A percentile compares a stretch with the other conserved stretches of the same genome.
Conservation (phyloP, 2,329 filamentous ascomycete species). For the Pseudogymnoascus sp. region DNA sequence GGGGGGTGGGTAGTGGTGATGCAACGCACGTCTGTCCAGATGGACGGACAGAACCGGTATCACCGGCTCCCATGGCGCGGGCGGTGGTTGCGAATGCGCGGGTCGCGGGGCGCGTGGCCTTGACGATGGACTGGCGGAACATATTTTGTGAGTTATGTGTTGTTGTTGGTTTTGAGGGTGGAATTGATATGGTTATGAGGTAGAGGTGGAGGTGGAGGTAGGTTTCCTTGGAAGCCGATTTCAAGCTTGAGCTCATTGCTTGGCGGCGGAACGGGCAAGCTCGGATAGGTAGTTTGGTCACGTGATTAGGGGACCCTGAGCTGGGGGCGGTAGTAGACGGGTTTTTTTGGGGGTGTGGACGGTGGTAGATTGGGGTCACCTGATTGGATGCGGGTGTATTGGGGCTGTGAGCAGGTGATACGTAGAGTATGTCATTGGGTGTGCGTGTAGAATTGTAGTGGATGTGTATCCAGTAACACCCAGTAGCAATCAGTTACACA, state of each 20-base stretch:
- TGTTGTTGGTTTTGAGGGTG: not conserved
- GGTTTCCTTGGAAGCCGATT: conserved; percentile 20
- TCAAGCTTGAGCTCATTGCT: conserved; percentile 14
- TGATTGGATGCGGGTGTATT: not conserved
- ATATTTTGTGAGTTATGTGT: conserved; percentile 39
- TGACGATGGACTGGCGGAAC: conserved; percentile 54
- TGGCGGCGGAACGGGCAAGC: conserved; percentile 16
- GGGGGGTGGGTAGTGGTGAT: not conserved
- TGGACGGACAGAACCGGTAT: conserved; percentile 33
- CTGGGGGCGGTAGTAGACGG: conserved; percentile 2
- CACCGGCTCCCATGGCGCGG: conserved; percentile 56
- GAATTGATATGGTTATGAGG: conserved; percentile 15
- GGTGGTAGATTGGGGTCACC: not conserved
- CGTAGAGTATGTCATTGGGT: not conserved
- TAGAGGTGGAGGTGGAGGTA: conserved; percentile 11
- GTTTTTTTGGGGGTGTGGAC: conserved; percentile 11
- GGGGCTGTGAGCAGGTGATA: conserved; percentile 8
- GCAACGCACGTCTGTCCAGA: conserved; percentile 14
- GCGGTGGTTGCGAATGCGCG: conserved; percentile 36
- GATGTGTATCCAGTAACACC: not conserved
- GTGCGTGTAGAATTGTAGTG: not conserved
- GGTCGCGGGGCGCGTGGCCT: conserved; percentile 41
- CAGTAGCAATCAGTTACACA: not conserved
- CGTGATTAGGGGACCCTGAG: conserved; percentile 4
- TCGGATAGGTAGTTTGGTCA: conserved; percentile 10